Evolutionary conservation across 2,329 filamentous ascomycete species (phyloP), one percentile per base, ranked within the genome.

Genomic region (Diaporthe amygdali): DNA sequence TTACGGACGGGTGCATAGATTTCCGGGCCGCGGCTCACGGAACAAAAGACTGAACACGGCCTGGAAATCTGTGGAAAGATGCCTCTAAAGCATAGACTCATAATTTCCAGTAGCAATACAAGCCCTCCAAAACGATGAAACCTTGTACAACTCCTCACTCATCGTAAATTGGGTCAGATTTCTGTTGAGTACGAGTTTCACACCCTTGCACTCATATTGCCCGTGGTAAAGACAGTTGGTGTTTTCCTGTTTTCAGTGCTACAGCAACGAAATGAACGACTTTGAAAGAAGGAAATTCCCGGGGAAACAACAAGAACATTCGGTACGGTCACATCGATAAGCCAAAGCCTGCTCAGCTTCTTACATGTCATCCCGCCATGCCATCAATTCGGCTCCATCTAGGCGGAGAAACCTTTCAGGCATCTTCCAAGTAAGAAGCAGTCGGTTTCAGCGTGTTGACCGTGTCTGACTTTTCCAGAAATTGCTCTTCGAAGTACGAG

Each of bases 381-480:
- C 59, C 41, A 25, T 47, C 59, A 63, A 22, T 25, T 27, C 41
- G 41, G 59, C 20, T 63, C 12, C 20, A 9, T 25, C 59, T 41
- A 12, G 59, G 49, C 25, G 34, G 8, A 46, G 39, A 17, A 2
- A 12, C 37, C 25, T 30, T 39, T 64, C 47, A 71, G 15, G 68
- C 49, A n/a, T 69, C 30, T 47, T 71, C 70, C 22, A 39, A 44
- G 15, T 69, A 64, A 14, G 66, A 37, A 4, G 56, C 32, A 12
- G 30, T 51, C 25, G 70, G 41, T 20, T 64, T 69, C 0, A 34
- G 25, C 15, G 44, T 46, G 5, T 46, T 46, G 20, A 67, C 32
- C 14, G 32, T 68, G 37, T 71, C 64, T 27, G 54, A 22, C 64
- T 47, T 71, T 54, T 68, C 64, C 20, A 68, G 63, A 7, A 52